These are phyloP conservation scores for Carallia brachiata DNA, from an alignment of 345 rosid species.

Conservation along the genomic window DNA sequence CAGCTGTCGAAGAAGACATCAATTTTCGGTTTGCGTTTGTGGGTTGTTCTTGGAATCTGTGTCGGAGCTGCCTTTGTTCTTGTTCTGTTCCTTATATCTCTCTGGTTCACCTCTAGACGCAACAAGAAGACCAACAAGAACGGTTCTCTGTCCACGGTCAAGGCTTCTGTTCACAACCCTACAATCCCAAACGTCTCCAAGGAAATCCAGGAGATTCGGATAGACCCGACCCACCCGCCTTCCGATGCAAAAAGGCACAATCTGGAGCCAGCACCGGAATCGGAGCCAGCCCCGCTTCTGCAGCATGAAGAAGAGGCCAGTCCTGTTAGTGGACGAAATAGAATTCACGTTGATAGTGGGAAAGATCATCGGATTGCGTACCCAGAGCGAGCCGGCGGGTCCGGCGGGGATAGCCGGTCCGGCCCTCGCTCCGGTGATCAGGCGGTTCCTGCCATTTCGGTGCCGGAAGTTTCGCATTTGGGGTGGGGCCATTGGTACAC, in stretches of 20 bases:
- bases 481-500: constrained; percentile 65
- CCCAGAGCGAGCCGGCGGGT: constrained; percentile 40
- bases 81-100: constrained; percentile 74
- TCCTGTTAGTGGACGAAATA: constrained; percentile 31
- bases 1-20: constrained; percentile 67
- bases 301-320: constrained; percentile 42
- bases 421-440: constrained; percentile 18
- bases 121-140: constrained; percentile 32
- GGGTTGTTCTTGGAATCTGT: constrained; percentile 77
- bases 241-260: constrained; percentile 23
- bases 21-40: constrained; percentile 68
- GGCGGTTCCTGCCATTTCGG: constrained; percentile 30
- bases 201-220: constrained; percentile 69
- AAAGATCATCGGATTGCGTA: constrained; percentile 52
- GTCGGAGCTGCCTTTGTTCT: constrained; percentile 76
- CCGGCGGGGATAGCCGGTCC: constrained; percentile 7
- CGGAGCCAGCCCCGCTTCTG: constrained; percentile 26
- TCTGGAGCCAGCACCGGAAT: constrained; percentile 28
- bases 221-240: constrained; percentile 26
- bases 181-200: constrained; percentile 61
- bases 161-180: constrained; percentile 20
- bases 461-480: constrained; percentile 50
- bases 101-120: constrained; percentile 65
- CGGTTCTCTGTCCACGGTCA: not conserved
- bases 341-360: constrained; percentile 54